Evolutionary conservation across 352 stramenopile species (phyloP), one percentile per base, ranked within the genome.

Genomic region (Phytophthora citrophthora): DNA sequence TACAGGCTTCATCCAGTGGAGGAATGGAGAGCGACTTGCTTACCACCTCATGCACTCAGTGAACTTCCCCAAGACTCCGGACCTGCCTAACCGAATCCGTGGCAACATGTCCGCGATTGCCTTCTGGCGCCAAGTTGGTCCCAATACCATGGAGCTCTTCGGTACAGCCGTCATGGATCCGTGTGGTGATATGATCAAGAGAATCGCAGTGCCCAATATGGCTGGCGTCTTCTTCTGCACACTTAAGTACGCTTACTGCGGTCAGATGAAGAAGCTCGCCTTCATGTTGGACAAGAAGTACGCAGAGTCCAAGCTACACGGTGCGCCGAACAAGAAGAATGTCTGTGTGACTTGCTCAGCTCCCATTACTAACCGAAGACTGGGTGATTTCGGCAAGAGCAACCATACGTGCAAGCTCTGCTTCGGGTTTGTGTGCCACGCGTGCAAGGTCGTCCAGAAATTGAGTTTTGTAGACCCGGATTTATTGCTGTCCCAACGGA

Each of bases 121-220:
- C 1, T 76, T 88, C 47, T 90, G 72, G 52, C 73, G 77, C 1
- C 81, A 90, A 45, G 61, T 70, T 15, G 56, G 24, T 10, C 48
- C 77, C 8, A 77, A 81, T 36, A 67, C 64, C 2, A 81, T 83
- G 13, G 75, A 88, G 32, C 41, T 83, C 3, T 86, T 81, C 55
- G 68, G 69, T 15, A 73, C 61, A 13, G 70, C 57, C 0, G 68
- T 79, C 38, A 64, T 83, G 36, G 64, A 82, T 23, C 60, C 64
- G 2, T 44, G 45, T 8, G 68, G 71, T 47, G 68, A 69, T 15
- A 60, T 89, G 49, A 65, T 81, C 29, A 64, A 65, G 15, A 55
- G 38, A 15, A 41, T 75, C 8, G 67, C 45, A 2, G 67, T 75
- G 9, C 54, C 67, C 0, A 75, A 54, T 32, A 70, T 75, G 51